Percentiles rank a stretch among this genome's conserved stretches.
These are phyloP conservation scores for Ophiostoma quercus DNA, from an alignment of 2,329 filamentous ascomycete genomes.

Conservation along the genomic window DNA sequence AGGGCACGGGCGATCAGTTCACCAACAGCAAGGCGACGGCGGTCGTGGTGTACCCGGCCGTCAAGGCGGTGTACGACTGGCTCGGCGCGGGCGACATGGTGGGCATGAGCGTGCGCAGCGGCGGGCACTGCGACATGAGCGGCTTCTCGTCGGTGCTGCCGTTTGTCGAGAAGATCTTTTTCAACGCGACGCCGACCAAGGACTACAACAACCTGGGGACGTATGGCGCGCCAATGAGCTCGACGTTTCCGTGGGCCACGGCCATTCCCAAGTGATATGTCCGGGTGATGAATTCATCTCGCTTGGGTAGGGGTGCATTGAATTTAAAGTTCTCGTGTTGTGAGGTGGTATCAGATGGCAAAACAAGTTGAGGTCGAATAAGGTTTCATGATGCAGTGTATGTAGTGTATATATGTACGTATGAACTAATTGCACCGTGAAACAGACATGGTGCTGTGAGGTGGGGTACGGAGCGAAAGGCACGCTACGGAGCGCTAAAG, in stretches of 20 bases:
- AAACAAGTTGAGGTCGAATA: not conserved
- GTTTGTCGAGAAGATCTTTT: conserved; percentile 45
- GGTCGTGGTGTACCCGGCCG: conserved; percentile 48
- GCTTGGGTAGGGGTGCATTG: not conserved
- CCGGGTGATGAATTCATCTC: not conserved
- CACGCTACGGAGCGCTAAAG: conserved; percentile 4
- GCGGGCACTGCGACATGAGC: conserved; percentile 46
- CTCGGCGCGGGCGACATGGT: conserved; percentile 47
- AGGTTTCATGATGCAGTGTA: not conserved
- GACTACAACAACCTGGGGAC: conserved; percentile 36
- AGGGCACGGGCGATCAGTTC: conserved; percentile 47
- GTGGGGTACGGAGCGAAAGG: conserved; percentile 21
- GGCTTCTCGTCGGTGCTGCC: conserved; percentile 46
- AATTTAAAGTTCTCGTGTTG: conserved; percentile 1
- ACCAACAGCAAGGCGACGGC: conserved; percentile 46
- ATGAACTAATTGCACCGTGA: not conserved
- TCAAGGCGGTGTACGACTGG: conserved; percentile 50
- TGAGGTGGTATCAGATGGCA: not conserved
- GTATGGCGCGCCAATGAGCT: not conserved
- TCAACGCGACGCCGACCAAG: conserved; percentile 42
- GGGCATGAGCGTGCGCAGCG: conserved; percentile 43
- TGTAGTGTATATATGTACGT: not conserved
- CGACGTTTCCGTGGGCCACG: not conserved
- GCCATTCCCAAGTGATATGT: not conserved
- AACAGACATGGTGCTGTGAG: conserved; percentile 31